Conservation (phyloP, 2,329 filamentous ascomycete species). For the Diplodia corticola region DNA sequence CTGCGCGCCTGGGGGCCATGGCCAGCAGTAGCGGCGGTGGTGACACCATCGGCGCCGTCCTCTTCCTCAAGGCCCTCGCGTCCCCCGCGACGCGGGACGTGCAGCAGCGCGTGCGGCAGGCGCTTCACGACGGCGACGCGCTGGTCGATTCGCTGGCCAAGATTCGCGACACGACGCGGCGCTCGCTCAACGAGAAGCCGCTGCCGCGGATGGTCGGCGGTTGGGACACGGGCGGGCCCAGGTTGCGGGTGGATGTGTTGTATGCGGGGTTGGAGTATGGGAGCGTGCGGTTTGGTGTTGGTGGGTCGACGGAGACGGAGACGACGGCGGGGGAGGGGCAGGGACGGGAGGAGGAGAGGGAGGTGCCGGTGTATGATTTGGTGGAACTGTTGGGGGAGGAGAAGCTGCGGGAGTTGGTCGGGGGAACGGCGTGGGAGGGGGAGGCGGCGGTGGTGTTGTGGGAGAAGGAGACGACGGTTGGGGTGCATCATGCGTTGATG, state of each 20-base stretch:
- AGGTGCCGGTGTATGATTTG: constrained; percentile 39
- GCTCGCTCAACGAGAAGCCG: constrained; percentile 29
- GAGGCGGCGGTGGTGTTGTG: constrained; percentile 29
- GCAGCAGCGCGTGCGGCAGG: neutral
- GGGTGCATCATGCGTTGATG: constrained; percentile 13
- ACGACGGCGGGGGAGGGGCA: neutral
- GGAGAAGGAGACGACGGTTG: neutral
- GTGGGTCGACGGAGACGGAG: no score
- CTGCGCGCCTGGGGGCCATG: neutral
- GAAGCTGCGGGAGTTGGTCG: constrained; percentile 29
- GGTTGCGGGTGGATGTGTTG: constrained; percentile 32
- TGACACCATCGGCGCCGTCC: constrained; percentile 1
- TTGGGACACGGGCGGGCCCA: neutral
- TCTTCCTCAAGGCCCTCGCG: neutral
- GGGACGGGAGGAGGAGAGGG: constrained; percentile 22
- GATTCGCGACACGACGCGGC: neutral
- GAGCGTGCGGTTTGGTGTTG: constrained; percentile 27
- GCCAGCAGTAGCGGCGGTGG: neutral
- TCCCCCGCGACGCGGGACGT: neutral
- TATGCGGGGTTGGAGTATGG: constrained; percentile 36
- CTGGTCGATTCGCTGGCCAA: neutral
- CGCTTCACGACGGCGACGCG: neutral
- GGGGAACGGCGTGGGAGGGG: constrained; percentile 29
- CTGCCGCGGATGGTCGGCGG: neutral
- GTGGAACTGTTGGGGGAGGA: constrained; percentile 37